phyloP scores from a whole-genome alignment of 2,329 filamentous ascomycete species.

The Xylaria arbuscula region DNA sequence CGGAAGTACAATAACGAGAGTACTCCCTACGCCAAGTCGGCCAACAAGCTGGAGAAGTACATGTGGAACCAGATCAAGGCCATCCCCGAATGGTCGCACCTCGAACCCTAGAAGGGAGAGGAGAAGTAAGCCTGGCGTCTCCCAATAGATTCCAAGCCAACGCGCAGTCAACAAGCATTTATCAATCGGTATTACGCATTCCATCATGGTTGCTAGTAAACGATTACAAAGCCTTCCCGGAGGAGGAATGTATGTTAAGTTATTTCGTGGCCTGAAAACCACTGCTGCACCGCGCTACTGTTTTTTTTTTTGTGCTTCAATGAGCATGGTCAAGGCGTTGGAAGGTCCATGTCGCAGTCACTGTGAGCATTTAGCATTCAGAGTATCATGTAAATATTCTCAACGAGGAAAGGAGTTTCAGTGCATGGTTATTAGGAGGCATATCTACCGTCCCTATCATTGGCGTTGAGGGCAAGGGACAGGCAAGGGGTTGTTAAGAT shows the following conservation, averaged over 20 bases:
- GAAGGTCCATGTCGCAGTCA: not conserved
- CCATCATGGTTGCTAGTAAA: not conserved
- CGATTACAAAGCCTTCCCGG: not conserved
- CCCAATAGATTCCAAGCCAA: not conserved
- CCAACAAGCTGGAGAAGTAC: conserved; percentile 90
- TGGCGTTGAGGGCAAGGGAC: not conserved
- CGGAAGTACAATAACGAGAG: conserved; percentile 96
- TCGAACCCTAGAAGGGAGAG: conserved; percentile 56
- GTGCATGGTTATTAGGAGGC: not conserved
- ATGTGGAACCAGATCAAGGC: conserved; percentile 95
- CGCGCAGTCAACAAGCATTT: not conserved
- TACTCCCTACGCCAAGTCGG: conserved; percentile 94
- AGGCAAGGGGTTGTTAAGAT: too few relatives aligned
- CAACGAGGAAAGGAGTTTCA: not conserved
- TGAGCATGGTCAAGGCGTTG: conserved; percentile 22
- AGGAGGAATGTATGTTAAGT: not conserved
- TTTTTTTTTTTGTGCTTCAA: conserved; percentile 4
- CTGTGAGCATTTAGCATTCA: not conserved
- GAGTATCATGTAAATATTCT: not conserved
- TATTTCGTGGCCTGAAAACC: not conserved
- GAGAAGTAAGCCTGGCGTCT: not conserved
- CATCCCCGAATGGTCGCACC: conserved; percentile 89
- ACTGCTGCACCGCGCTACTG: not conserved
- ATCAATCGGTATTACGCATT: not conserved
- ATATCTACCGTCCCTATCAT: not conserved